Evolutionary conservation across 805 yeast species (phyloP).

Genomic region (Maudiozyma pseudohumilis): DNA sequence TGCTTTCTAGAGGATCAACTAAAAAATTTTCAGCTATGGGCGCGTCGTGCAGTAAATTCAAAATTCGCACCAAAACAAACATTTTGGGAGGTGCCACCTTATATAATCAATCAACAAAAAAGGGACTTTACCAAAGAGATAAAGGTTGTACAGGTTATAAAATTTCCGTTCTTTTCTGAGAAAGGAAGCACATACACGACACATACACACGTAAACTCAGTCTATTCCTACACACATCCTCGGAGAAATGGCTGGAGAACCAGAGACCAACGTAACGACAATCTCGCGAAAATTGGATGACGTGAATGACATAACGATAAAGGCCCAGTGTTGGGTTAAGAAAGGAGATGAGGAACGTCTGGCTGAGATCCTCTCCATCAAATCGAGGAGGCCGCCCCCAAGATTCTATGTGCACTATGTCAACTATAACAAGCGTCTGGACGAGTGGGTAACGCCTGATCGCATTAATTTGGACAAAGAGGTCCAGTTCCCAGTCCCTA

Average conservation of each 20-base stretch:
- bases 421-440: constrained; percentile 90
- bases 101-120: too few species aligned
- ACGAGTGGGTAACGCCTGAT: constrained; percentile 79
- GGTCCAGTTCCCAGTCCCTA: constrained; percentile 60
- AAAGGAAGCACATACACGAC: too few species aligned
- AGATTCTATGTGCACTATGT: constrained; percentile 89
- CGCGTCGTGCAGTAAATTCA: too few species aligned
- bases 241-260: constrained; percentile 15
- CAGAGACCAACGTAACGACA: too few species aligned
- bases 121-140: too few species aligned
- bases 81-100: too few species aligned
- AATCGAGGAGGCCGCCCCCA: constrained; percentile 62
- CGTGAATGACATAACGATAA: constrained; percentile 49
- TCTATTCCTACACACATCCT: too few species aligned
- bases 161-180: too few species aligned
- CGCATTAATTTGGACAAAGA: constrained; percentile 66
- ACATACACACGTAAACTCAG: too few species aligned
- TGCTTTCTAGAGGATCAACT: too few species aligned
- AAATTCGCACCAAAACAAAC: too few species aligned
- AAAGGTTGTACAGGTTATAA: too few species aligned
- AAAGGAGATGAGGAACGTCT: constrained; percentile 72
- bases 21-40: neutral
- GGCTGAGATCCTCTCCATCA: constrained; percentile 79
- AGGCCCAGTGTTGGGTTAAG: constrained; percentile 71
- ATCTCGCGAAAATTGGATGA: constrained; percentile 22